Conservation (phyloP, 2,329 filamentous ascomycete species). For the Diplodia intermedia region DNA sequence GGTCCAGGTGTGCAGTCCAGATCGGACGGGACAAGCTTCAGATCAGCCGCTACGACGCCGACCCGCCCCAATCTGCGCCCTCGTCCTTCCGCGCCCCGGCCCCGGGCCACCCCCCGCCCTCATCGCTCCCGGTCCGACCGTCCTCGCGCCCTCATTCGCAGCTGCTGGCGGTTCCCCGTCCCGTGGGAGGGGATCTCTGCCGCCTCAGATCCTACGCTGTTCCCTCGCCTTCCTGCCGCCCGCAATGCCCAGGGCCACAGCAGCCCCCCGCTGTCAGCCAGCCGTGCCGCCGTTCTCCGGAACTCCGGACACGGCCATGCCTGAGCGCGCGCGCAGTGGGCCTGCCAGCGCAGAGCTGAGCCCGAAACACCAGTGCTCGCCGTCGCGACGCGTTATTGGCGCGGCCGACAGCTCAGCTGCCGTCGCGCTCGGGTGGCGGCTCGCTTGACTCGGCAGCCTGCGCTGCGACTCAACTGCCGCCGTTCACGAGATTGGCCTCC, state of each 20-base stretch:
- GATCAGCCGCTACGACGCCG: conserved; percentile 1
- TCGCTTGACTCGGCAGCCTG: neutral
- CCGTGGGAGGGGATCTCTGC: neutral
- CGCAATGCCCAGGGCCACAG: neutral
- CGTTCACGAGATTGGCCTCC: neutral
- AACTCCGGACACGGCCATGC: neutral
- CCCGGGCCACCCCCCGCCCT: neutral
- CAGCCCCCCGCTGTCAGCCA: neutral
- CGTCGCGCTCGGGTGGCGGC: neutral
- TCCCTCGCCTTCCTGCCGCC: neutral
- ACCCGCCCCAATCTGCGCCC: neutral
- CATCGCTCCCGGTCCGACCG: neutral
- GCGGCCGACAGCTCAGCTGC: conserved; percentile 3
- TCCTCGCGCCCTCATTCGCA: neutral
- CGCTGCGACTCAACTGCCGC: neutral
- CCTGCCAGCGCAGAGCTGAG: too few species aligned
- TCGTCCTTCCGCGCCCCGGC: too few species aligned
- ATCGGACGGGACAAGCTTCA: neutral
- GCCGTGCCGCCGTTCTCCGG: neutral
- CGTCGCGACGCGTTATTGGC: neutral
- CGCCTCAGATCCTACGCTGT: neutral
- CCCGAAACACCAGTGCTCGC: neutral
- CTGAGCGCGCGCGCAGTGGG: neutral
- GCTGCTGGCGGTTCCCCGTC: neutral
- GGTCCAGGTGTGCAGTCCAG: neutral